These are phyloP conservation scores for Nasturtium officinale DNA, from an alignment of 345 rosid species.

Conservation along the genomic window DNA sequence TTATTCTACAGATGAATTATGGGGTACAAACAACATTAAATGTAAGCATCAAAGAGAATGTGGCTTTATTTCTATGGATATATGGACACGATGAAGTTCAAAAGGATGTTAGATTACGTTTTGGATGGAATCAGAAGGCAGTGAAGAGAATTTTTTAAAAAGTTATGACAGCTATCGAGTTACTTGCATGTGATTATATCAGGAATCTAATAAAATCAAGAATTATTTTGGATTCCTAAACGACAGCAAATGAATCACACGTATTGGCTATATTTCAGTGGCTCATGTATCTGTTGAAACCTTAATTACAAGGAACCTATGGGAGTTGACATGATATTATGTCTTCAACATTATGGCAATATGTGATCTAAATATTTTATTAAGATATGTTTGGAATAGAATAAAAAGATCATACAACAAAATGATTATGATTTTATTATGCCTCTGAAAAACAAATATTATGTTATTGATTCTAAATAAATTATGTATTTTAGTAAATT, in stretches of 20 bases:
- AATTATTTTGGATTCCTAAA: neutral
- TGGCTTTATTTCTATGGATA: neutral
- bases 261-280: neutral
- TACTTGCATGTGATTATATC: neutral
- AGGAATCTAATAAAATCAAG: neutral
- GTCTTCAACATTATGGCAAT: neutral
- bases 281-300: neutral
- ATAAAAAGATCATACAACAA: too few species aligned
- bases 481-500: too few species aligned
- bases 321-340: neutral
- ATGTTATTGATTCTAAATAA: too few species aligned
- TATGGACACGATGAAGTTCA: neutral
- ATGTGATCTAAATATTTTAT: neutral
- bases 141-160: neutral
- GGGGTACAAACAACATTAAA: neutral
- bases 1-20: neutral
- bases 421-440: too few species aligned
- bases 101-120: neutral
- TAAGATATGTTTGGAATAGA: neutral
- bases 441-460: too few species aligned
- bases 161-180: neutral
- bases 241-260: neutral
- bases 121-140: neutral
- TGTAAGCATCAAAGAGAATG: neutral
- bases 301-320: neutral